These are phyloP conservation scores for Colletotrichum siamense DNA, from an alignment of 2,329 filamentous ascomycete genomes.

Conservation along the genomic window DNA sequence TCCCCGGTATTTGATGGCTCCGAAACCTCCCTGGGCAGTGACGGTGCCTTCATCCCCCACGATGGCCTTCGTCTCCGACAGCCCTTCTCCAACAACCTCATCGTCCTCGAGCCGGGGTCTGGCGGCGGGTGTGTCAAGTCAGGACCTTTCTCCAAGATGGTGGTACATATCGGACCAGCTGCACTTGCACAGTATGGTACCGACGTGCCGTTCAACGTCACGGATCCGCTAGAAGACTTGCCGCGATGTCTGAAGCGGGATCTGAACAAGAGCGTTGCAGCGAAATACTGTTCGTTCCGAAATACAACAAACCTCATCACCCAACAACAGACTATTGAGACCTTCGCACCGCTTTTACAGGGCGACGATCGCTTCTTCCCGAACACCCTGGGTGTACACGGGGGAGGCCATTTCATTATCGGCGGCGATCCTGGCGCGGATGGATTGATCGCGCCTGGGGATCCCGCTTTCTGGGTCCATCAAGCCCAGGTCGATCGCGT, in stretches of 20 bases:
- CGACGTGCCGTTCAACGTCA: constrained; percentile 21
- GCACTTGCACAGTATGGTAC: constrained; percentile 16
- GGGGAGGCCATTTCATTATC: constrained; percentile 45
- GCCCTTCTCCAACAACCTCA: constrained; percentile 15
- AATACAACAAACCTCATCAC: constrained; percentile 38
- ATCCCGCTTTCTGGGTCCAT: constrained; percentile 52
- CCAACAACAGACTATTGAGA: constrained; percentile 3
- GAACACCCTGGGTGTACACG: constrained; percentile 41
- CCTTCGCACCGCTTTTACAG: constrained; percentile 41
- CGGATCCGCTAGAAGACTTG: constrained; percentile 38
- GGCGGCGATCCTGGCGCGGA: constrained; percentile 53
- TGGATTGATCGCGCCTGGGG: constrained; percentile 46
- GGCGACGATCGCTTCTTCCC: constrained; percentile 33
- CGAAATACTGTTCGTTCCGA: constrained; percentile 26
- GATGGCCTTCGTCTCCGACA: constrained; percentile 24
- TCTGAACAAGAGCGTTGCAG: constrained; percentile 27
- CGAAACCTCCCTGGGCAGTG: constrained; percentile 41
- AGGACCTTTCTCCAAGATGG: constrained; percentile 44
- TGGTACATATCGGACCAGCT: constrained; percentile 42
- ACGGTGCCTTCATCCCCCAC: constrained; percentile 37
- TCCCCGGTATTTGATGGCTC: constrained; percentile 47
- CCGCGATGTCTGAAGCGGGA: constrained; percentile 49
- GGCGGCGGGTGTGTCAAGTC: constrained; percentile 52
- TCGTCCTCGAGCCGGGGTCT: constrained; percentile 45
- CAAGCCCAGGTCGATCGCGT: constrained; percentile 52